A percentile compares a stretch with the other conserved stretches of the same genome.
Evolutionary conservation across 352 stramenopile genomes (phyloP).

Genomic region (Peronosclerospora sorghi): DNA sequence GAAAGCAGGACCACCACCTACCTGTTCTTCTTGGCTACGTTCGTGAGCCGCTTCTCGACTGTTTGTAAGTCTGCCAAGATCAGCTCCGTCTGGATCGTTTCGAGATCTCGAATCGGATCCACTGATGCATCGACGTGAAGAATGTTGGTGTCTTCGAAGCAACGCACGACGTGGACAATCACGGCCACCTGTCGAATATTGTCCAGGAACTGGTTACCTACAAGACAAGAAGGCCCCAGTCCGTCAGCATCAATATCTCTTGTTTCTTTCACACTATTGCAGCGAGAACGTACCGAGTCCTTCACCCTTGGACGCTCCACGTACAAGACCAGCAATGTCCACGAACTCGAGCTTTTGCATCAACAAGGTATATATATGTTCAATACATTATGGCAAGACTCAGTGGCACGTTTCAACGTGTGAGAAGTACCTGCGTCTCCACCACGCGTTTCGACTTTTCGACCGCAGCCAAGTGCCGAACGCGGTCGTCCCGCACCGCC

Average conservation of each 20-base stretch:
- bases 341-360: slow-evolving; percentile 66
- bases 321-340: slow-evolving; percentile 79
- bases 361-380: not conserved
- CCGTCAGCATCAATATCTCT: not conserved
- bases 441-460: slow-evolving; percentile 70
- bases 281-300: no score
- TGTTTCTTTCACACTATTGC: no score
- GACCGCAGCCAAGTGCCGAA: slow-evolving; percentile 50
- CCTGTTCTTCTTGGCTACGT: slow-evolving; percentile 75
- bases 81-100: slow-evolving; percentile 97
- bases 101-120: slow-evolving; percentile 93
- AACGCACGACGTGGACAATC: slow-evolving; percentile 89
- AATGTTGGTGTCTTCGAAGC: slow-evolving; percentile 97
- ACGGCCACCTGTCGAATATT: slow-evolving; percentile 81
- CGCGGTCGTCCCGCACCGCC: slow-evolving; percentile 50
- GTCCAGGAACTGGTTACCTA: slow-evolving; percentile 79
- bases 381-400: slow-evolving; percentile 3
- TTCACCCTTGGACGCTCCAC: slow-evolving; percentile 69
- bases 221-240: not conserved
- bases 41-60: slow-evolving; percentile 55
- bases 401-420: no score
- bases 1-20: slow-evolving; percentile 8
- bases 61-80: slow-evolving; percentile 85
- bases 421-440: slow-evolving; percentile 62
- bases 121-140: slow-evolving; percentile 94